Evolutionary conservation across 768 basidiomycete species (phyloP).

Genomic region (Amanita molliuscula): DNA sequence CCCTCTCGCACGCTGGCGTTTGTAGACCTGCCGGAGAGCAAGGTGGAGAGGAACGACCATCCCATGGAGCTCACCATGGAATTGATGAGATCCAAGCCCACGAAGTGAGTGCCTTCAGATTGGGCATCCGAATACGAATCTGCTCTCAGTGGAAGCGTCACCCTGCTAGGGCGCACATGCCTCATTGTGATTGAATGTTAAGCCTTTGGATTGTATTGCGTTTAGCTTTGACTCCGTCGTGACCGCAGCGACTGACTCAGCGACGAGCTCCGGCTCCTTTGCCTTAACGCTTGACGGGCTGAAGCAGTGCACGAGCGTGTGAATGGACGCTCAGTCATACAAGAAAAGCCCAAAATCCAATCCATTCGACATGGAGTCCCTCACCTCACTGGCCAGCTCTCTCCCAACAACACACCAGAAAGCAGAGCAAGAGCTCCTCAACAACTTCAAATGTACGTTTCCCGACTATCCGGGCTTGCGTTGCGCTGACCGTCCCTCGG

Average conservation of each 20-base stretch:
- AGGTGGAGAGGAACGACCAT: conserved; percentile 23
- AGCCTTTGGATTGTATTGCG: too few relatives aligned
- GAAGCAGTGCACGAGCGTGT: too few relatives aligned
- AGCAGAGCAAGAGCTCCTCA: conserved; percentile 70
- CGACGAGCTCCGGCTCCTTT: too few relatives aligned
- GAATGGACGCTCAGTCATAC: background rate
- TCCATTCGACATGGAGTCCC: conserved; percentile 46
- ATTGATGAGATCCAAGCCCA: background rate
- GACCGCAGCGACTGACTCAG: too few relatives aligned
- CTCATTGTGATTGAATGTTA: too few relatives aligned
- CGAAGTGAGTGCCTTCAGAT: background rate
- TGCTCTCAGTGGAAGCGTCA: too few relatives aligned
- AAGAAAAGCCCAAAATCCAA: background rate
- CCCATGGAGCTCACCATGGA: conserved; percentile 21
- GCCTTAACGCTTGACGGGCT: too few relatives aligned
- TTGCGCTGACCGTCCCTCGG: background rate
- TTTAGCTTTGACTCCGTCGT: too few relatives aligned
- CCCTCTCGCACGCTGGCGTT: conserved; percentile 16
- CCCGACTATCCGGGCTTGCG: background rate
- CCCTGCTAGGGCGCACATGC: too few relatives aligned
- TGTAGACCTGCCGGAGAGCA: conserved; percentile 11
- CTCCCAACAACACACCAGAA: conserved; percentile 65
- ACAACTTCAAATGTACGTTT: conserved; percentile 67
- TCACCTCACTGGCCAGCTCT: conserved; percentile 70
- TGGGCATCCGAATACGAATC: background rate